A percentile compares a stretch with the other conserved stretches of the same genome.
Evolutionary conservation across 306 rosid species (phyloP).

Genomic region (Malus domestica): DNA sequence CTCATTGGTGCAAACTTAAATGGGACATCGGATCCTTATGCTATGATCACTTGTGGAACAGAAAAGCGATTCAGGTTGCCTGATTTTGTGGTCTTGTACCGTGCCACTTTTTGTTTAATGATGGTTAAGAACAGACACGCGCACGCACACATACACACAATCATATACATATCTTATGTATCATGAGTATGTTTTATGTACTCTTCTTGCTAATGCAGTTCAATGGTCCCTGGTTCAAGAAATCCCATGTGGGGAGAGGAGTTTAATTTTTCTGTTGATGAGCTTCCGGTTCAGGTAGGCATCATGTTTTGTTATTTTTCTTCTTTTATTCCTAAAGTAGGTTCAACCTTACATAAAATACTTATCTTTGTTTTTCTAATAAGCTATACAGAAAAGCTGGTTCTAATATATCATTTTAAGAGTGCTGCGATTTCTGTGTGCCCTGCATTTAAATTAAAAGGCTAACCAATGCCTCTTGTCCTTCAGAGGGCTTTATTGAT

Average conservation of each 20-base stretch:
- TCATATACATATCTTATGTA: not conserved
- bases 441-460: not conserved
- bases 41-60: conserved; percentile 76
- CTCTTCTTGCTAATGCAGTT: conserved; percentile 52
- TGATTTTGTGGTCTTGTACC: not conserved
- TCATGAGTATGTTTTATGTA: not conserved
- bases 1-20: conserved; percentile 88
- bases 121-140: not conserved
- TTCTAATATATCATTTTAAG: not conserved
- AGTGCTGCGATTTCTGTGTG: not conserved
- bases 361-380: not conserved
- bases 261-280: conserved; percentile 87
- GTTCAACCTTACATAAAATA: not conserved
- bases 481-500: not conserved
- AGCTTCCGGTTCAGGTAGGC: conserved; percentile 89
- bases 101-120: not conserved
- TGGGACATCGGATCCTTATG: conserved; percentile 98
- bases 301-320: not conserved
- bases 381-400: not conserved
- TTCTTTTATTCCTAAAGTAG: not conserved
- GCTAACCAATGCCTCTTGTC: not conserved
- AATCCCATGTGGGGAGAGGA: conserved; percentile 99
- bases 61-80: conserved; percentile 89
- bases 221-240: conserved; percentile 99
- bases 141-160: not conserved